Evolutionary conservation across 192 early-diverging fungal genomes (phyloP).

Genomic region (Phycomyces nitens): DNA sequence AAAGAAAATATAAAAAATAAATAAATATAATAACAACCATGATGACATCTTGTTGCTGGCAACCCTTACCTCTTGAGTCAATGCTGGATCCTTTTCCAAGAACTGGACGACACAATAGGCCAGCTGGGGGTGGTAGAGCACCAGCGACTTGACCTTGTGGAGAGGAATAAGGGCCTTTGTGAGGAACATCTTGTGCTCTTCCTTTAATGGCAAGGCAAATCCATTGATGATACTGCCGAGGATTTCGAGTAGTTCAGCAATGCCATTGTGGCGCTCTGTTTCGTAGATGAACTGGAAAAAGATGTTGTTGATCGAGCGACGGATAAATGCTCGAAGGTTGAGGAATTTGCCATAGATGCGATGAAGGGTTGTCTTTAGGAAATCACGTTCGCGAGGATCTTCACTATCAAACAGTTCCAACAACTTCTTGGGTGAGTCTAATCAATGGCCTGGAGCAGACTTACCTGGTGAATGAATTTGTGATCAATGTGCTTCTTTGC

Average conservation of each 20-base stretch:
- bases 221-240: conserved; percentile 95
- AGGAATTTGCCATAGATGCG: conserved; percentile 93
- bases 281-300: conserved; percentile 93
- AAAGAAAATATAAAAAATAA: neutral
- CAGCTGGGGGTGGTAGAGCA: conserved; percentile 86
- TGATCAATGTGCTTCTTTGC: conserved; percentile 90
- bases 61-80: conserved; percentile 63
- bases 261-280: conserved; percentile 84
- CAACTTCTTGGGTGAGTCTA: too few relatives aligned
- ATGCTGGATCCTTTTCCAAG: conserved; percentile 81
- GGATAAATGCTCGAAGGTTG: conserved; percentile 85
- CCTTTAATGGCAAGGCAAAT: conserved; percentile 88
- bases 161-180: conserved; percentile 82
- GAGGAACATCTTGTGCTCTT: conserved; percentile 89
- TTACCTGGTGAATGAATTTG: conserved; percentile 61
- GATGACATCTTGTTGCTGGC: too few relatives aligned
- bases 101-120: conserved; percentile 93
- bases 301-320: conserved; percentile 88
- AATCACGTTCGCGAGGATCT: conserved; percentile 89
- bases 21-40: too few relatives aligned
- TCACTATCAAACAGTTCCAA: conserved; percentile 90
- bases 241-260: conserved; percentile 90
- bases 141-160: conserved; percentile 85
- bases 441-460: too few relatives aligned
- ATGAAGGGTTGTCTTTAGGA: conserved; percentile 88